Conservation (phyloP, 208 protist genomes). For the Leishmania mexicana region DNA sequence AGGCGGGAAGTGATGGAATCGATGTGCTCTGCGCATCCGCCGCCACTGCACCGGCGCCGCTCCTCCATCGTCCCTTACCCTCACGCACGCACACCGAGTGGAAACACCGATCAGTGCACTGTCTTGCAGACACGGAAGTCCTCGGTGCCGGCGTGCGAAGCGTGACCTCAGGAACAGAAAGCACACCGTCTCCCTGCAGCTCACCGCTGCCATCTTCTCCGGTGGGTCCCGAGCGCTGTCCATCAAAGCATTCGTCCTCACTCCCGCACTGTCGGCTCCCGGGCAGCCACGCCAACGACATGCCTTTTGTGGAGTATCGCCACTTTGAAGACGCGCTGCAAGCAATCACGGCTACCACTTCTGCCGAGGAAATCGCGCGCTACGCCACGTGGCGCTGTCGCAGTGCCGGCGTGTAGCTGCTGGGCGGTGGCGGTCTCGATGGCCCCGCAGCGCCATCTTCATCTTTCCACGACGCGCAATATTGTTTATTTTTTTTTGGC, state of each 20-base stretch:
- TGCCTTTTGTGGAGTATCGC: conserved; percentile 20
- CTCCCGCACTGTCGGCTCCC: neutral
- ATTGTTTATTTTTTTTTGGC: too few species aligned
- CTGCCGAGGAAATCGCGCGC: conserved; percentile 17
- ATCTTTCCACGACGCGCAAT: neutral
- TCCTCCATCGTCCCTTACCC: neutral
- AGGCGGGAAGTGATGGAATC: neutral
- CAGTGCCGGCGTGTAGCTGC: neutral
- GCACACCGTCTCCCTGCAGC: neutral
- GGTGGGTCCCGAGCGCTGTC: neutral
- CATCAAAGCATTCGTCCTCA: neutral
- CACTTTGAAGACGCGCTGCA: conserved; percentile 33
- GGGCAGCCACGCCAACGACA: neutral
- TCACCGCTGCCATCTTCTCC: conserved; percentile 3
- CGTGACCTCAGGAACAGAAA: neutral
- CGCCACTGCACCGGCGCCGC: conserved; percentile 3
- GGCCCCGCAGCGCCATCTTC: neutral
- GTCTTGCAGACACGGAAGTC: neutral
- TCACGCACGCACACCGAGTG: neutral
- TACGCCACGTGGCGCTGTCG: conserved; percentile 25
- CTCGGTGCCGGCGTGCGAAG: conserved; percentile 4
- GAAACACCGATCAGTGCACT: neutral
- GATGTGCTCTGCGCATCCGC: neutral
- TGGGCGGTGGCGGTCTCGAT: neutral
- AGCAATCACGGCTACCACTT: conserved; percentile 17